Conservation (phyloP, 805 yeast genomes). For the Candida ficus region DNA sequence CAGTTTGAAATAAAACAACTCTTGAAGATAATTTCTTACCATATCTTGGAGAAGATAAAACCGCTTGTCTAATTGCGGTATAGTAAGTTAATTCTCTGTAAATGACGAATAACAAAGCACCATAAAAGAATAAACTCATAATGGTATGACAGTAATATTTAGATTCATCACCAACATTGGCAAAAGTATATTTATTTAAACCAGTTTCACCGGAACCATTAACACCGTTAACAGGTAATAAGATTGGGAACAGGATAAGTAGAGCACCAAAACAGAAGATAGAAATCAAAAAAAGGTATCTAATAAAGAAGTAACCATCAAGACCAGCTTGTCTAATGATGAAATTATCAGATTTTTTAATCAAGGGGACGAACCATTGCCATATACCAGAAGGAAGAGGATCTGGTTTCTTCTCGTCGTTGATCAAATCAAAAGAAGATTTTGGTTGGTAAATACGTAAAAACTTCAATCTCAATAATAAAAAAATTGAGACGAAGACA, state of each 20-base stretch:
- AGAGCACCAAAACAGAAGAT: constrained; percentile 51
- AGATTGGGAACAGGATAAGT: constrained; percentile 52
- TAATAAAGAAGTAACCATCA: constrained; percentile 88
- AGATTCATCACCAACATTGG: constrained; percentile 56
- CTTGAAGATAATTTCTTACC: constrained; percentile 71
- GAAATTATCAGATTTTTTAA: constrained; percentile 65
- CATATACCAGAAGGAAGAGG: constrained; percentile 67
- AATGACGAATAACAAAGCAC: constrained; percentile 60
- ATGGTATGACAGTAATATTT: constrained; percentile 87
- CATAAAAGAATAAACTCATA: constrained; percentile 74
- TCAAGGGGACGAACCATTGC: constrained; percentile 63
- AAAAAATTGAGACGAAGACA: constrained; percentile 54
- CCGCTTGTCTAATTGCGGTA: constrained; percentile 71
- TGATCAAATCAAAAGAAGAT: constrained; percentile 54
- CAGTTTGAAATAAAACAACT: constrained; percentile 79
- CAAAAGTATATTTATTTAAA: constrained; percentile 68
- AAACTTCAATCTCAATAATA: constrained; percentile 59
- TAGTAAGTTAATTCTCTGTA: constrained; percentile 81
- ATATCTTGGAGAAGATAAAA: constrained; percentile 74
- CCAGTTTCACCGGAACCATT: constrained; percentile 60
- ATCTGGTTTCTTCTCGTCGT: constrained; percentile 60
- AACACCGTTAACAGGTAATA: constrained; percentile 81
- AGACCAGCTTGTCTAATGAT: constrained; percentile 83
- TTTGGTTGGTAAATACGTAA: constrained; percentile 83
- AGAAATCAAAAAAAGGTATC: constrained; percentile 63